Evolutionary conservation across 2,329 filamentous ascomycete species (phyloP), one percentile per base, ranked within the genome.

Genomic region (Pseudogymnoascus sp.): DNA sequence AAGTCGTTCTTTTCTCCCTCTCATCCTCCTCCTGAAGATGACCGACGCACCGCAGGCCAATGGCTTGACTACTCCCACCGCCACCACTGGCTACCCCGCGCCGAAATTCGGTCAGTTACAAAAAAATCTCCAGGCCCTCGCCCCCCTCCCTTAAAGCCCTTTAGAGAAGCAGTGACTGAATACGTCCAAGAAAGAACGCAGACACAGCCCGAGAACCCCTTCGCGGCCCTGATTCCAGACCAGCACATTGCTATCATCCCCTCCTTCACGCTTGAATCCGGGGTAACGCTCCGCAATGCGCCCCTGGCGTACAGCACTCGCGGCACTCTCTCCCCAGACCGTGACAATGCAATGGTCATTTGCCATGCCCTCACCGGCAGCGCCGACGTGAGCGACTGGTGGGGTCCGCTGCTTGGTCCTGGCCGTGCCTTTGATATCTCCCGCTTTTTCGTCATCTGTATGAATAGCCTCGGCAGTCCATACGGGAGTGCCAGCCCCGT

Each of bases 211-310:
- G 93, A 97, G 78, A 99, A 97, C 77, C 93, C 92, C 31, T 97
- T 92, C 74, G 85, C 90, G 64, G 77, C 82, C 66, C 81, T 97
- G 71, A 96, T 99, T 60, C 87, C 91, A 60, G 88, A 96, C 70
- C 94, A 97, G 77, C 82, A 88, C 61, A 88, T 96, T 71, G 91
- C 89, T 62, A 84, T 94, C 64, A 84, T 99, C 61, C 93, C 94
- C 1, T 87, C 87, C 27, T 96, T 97, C 74, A 92, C 88, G 7
- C 88, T 99, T 67, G 94, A 99, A 75, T 97, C 92, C 1, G 94
- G 94, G 58, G 90, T 89, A 25, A 88, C 84, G 0, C 81, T 99
- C 18, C 78, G 82, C 68, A 94, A 97, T 83, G 80, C 87, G 13
- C 86, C 86, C 1, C 78, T 89, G 60, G 86, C 86, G 42, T 88